These are phyloP conservation scores for Polymyxa betae DNA, from an alignment of 208 protist species.

Conservation along the genomic window DNA sequence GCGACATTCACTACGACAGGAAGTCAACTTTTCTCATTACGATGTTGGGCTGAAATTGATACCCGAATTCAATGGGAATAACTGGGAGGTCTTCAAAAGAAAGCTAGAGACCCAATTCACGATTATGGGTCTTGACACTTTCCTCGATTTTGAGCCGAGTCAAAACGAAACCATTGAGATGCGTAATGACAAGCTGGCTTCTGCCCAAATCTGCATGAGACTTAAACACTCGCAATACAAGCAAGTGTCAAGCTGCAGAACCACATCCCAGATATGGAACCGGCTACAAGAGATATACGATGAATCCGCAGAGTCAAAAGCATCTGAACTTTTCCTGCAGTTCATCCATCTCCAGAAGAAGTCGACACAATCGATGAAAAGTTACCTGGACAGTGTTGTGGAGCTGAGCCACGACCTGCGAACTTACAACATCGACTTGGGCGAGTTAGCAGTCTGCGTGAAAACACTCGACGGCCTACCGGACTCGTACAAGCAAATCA, in stretches of 20 bases:
- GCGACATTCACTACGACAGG: too few relatives aligned
- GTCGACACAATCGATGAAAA: neutral
- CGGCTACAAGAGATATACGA: neutral
- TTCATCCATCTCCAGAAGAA: neutral
- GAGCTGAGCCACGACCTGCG: neutral
- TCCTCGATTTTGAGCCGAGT: neutral
- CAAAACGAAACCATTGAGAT: neutral
- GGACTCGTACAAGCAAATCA: neutral
- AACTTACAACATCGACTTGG: neutral
- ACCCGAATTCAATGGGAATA: neutral
- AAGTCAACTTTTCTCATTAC: neutral
- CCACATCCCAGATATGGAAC: neutral
- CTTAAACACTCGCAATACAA: neutral
- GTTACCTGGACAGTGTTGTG: neutral
- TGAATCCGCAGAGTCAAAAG: neutral
- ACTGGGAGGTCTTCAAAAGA: neutral
- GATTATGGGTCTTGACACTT: neutral
- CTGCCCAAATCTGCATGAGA: neutral
- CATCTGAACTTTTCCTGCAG: neutral
- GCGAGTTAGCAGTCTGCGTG: neutral
- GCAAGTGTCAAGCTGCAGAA: neutral
- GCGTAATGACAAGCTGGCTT: neutral
- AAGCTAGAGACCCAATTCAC: neutral
- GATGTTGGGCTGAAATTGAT: neutral
- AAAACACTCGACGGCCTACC: neutral